These are phyloP conservation scores for Epichloe gansuensis DNA, from an alignment of 2,329 filamentous ascomycete species.

Conservation along the genomic window DNA sequence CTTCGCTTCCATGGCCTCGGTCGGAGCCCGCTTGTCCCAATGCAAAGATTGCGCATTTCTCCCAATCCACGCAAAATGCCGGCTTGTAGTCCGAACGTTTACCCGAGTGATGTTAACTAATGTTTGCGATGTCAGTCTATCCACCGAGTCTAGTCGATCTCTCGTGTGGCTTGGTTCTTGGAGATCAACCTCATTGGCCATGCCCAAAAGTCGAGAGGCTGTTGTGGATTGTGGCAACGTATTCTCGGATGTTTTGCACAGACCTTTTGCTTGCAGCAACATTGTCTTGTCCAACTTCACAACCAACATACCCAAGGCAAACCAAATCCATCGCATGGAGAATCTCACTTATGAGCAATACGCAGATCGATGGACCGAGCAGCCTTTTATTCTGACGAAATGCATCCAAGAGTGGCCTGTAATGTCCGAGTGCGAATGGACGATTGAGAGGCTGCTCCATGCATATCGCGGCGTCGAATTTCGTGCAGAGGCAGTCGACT, in stretches of 20 bases:
- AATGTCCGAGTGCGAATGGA: conserved; percentile 64
- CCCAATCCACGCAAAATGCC: background rate
- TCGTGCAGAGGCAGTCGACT: conserved; percentile 86
- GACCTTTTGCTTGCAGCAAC: conserved; percentile 81
- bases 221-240: conserved; percentile 61
- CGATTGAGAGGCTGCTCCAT: conserved; percentile 49
- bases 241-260: conserved; percentile 81
- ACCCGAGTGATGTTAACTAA: background rate
- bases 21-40: background rate
- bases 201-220: conserved; percentile 36
- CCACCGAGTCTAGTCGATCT: conserved; percentile 18
- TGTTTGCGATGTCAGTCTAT: conserved; percentile 11
- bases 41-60: conserved; percentile 7
- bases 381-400: conserved; percentile 74
- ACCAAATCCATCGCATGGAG: conserved; percentile 57
- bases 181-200: conserved; percentile 62
- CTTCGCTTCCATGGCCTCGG: background rate
- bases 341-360: conserved; percentile 64
- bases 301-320: conserved; percentile 55
- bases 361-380: conserved; percentile 58
- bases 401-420: conserved; percentile 75
- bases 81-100: background rate
- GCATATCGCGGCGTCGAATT: conserved; percentile 57
- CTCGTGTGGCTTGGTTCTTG: conserved; percentile 66
- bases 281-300: conserved; percentile 54